These are phyloP conservation scores for Cyclostephanos tholiformis DNA, from an alignment of 108 stramenopile species.

Conservation along the genomic window DNA sequence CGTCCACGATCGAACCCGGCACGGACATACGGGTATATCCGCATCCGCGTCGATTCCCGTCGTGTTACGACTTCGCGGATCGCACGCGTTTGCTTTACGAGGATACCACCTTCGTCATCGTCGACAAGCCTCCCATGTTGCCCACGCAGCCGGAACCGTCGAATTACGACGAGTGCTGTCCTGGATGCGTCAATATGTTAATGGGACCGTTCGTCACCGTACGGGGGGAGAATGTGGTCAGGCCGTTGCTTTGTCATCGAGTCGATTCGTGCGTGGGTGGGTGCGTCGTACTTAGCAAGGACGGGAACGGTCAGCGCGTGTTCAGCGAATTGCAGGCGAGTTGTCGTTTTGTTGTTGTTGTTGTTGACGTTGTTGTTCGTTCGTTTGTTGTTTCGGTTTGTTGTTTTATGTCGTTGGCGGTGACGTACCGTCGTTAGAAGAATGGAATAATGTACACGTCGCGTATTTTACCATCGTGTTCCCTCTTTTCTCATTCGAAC, in stretches of 20 bases:
- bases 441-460: too few relatives aligned
- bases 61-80: conserved; percentile 70
- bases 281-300: conserved; percentile 88
- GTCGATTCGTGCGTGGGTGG: conserved; percentile 88
- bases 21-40: conserved; percentile 87
- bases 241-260: conserved; percentile 85
- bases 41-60: conserved; percentile 76
- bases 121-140: conserved; percentile 91
- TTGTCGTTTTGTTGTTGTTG: background rate
- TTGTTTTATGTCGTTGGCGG: too few relatives aligned
- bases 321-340: conserved; percentile 66
- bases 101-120: conserved; percentile 88
- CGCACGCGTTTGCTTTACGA: conserved; percentile 63
- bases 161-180: conserved; percentile 86
- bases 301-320: conserved; percentile 82
- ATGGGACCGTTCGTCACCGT: conserved; percentile 85
- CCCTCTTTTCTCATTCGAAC: background rate
- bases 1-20: conserved; percentile 66
- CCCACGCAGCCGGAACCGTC: conserved; percentile 90
- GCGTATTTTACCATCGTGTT: too few relatives aligned
- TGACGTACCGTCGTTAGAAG: too few relatives aligned
- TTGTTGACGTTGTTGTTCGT: background rate
- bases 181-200: conserved; percentile 74
- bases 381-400: background rate
- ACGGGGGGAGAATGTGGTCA: conserved; percentile 52